Evolutionary conservation across 257 asterid genomes (phyloP), one percentile per base, ranked within the genome.

Genomic region (Fraxinus excelsior): DNA sequence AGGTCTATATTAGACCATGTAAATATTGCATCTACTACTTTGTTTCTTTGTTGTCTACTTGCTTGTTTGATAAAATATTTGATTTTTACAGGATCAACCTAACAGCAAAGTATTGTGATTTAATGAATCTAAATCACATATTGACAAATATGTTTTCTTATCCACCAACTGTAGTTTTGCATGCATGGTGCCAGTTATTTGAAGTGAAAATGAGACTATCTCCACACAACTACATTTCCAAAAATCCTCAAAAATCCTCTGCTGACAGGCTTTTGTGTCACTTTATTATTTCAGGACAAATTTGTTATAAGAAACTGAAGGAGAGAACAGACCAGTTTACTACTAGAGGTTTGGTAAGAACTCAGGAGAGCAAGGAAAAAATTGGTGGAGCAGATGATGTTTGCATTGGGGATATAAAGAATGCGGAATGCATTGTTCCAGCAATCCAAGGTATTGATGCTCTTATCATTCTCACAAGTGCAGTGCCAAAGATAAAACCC

Each of bases 401-500:
- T 84, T 90, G 82, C 74, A 37, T 96, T 71, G 99, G 96, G 49
- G 97, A 96, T 82, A 88, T 93, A 76, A 84, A 91, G 80, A 73
- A 88, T 71, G 51, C 51, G 2, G 99, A 93, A 14, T 88, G 86
- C 85, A 78, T 96, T 76, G 64, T 77, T 66, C 87, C 97, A 46
- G 91, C 92, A n/a, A 79, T 93, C 74, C 84, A 89, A 76, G 98
- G 97, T 31, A 76, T 87, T 6, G 96, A 96, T 81, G 91, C 94
- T 78, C 97, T 96, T 31, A 84, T 96, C 42, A 93, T 96, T 78
- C 92, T 96, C 79, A 91, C 99, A 0, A 91, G 99, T 78, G 98
- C 94, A 26, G 96, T 93, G 75, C 99, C 98, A 23, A 93, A 89
- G 85, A 89, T 95, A 88, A 90, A 93, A 76, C 98, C 98, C 0